Percentiles rank a stretch among this genome's conserved stretches.
These are phyloP conservation scores for Dendrocalamus sinicus DNA, from an alignment of 176 grass and related monocot genomes.

Conservation along the genomic window DNA sequence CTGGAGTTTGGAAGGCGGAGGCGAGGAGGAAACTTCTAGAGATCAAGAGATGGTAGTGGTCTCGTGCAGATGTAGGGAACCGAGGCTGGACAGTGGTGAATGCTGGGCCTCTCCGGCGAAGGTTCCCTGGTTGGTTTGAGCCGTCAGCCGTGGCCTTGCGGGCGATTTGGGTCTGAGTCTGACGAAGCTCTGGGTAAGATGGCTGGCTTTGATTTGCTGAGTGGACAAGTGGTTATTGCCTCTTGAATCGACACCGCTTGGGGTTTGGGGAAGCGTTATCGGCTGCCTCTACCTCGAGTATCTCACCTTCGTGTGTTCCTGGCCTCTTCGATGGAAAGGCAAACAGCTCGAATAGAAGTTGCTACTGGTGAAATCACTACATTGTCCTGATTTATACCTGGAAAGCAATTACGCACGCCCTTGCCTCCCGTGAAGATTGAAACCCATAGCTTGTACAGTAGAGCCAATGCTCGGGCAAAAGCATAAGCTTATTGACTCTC, in stretches of 20 bases:
- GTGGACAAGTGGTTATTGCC: too few species aligned
- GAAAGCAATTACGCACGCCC: not conserved
- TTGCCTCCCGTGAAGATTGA: not conserved
- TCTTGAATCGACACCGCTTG: too few species aligned
- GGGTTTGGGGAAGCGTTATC: too few species aligned
- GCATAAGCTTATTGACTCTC: not conserved
- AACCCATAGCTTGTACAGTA: not conserved
- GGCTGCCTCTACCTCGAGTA: too few species aligned
- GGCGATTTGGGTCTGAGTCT: not conserved
- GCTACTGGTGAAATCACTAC: not conserved
- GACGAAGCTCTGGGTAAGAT: not conserved
- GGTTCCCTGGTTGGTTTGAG: not conserved
- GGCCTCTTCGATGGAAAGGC: not conserved
- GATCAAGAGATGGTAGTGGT: conserved; percentile 45
- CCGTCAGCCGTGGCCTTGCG: not conserved
- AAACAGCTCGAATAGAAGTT: not conserved
- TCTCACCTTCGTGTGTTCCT: too few species aligned
- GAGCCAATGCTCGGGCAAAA: not conserved
- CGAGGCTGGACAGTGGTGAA: not conserved
- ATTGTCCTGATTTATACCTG: not conserved
- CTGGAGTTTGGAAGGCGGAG: conserved; percentile 51
- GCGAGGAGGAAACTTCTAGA: conserved; percentile 55
- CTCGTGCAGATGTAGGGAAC: conserved; percentile 38
- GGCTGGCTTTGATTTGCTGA: not conserved
- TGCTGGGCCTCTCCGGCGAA: not conserved